Evolutionary conservation across 2,329 filamentous ascomycete species (phyloP).

Genomic region (Apiospora phragmitis): DNA sequence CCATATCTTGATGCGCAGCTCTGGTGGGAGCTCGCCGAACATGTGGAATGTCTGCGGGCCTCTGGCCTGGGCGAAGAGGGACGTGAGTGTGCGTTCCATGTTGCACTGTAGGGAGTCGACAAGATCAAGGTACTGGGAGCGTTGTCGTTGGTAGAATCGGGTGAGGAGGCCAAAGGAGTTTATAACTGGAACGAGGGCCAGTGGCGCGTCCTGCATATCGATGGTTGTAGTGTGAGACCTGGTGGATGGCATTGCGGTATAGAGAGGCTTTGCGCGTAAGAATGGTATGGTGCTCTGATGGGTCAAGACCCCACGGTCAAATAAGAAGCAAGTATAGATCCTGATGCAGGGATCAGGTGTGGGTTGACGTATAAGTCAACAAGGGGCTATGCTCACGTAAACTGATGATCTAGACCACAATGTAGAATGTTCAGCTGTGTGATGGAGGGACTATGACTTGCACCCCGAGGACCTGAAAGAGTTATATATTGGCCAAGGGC

Average conservation of each 20-base stretch:
- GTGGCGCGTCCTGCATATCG: conserved; percentile 22
- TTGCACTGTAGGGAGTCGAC: conserved; percentile 22
- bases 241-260: conserved; percentile 8
- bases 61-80: background rate
- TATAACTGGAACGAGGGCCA: conserved; percentile 21
- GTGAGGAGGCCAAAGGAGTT: conserved; percentile 20
- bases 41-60: conserved; percentile 23
- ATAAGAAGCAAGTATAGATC: background rate
- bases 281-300: background rate
- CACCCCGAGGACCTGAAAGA: conserved; percentile 18
- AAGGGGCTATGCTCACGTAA: background rate
- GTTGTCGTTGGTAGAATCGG: conserved; percentile 22
- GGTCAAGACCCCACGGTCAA: background rate
- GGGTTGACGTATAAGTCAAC: background rate
- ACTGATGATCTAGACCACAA: background rate
- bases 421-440: background rate
- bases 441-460: background rate
- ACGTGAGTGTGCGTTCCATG: conserved; percentile 25
- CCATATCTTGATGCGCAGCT: conserved; percentile 35
- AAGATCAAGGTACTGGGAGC: conserved; percentile 21
- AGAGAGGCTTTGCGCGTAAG: background rate
- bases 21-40: conserved; percentile 32
- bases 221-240: conserved; percentile 12
- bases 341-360: background rate
- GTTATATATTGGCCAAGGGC: conserved; percentile 22